Base-by-base conservation (phyloP, 1,284 basidiomycete genomes). In the Ganoderma lingzhi region DNA sequence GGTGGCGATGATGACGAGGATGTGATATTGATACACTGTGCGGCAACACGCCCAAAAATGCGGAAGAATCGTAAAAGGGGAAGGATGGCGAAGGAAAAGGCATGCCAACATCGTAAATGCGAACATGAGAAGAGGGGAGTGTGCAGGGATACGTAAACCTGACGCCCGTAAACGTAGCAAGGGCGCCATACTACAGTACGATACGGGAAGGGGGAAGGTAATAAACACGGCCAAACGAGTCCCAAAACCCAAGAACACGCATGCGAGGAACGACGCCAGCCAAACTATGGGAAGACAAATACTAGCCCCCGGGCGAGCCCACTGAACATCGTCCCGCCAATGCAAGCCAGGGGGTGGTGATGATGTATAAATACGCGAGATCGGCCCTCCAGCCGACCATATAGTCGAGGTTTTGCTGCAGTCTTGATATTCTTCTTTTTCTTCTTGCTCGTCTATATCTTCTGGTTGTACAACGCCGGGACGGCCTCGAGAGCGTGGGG, bases 201-300 rank as follows among this genome's bases (percentile, higher is more conserved):
- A 71, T 74, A 74, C 60, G 56, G 56, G 63, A 61, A 70, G 39
- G 62, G 67, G 14, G 65, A 62, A 70, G 69, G 63, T 71, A 73
- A 71, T 76, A 74, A 75, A 78, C 75, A 77, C 70, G 75, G 77
- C 72, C 76, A 77, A 79, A 76, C 4, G 64, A 74, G 80, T 82
- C 81, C 83, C 79, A 83, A 79, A 80, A 84, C 81, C 81, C 83
- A 84, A 84, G 78, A 84, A 81, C 80, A 82, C 79, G 82, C 79
- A 82, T 48, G 63, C 73, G 74, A 73, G 73, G 70, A 68, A 73
- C 73, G 71, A 73, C 66, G 72, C 77, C 76, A 77, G 77, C 71
- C 76, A 76, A 76, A 67, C 71, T 67, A 71, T 63, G 74, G 72
- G 71, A 71, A 75, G 74, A 72, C 67, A 78, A 77, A 82, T 82